These are phyloP conservation scores for Xylaria nigripes DNA, from an alignment of 495 filamentous ascomycete genomes.

Conservation along the genomic window DNA sequence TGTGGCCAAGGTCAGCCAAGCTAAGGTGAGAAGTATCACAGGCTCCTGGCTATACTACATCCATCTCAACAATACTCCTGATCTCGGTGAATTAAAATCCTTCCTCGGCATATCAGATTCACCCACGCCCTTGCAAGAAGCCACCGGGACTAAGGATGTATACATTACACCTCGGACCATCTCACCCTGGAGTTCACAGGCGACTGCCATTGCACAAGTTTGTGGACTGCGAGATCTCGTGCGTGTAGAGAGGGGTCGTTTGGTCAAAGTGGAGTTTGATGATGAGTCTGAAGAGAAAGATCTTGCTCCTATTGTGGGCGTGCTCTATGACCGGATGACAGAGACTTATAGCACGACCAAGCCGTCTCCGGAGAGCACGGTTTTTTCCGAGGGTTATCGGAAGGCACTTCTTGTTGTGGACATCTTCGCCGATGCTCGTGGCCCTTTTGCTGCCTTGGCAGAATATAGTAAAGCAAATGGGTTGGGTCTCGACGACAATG, in stretches of 20 bases:
- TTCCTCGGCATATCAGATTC: constrained; percentile 29
- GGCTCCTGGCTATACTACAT: constrained; percentile 47
- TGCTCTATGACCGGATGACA: constrained; percentile 90
- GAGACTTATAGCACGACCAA: constrained; percentile 57
- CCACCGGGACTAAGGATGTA: constrained; percentile 26
- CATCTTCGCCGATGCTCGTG: constrained; percentile 51
- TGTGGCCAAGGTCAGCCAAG: constrained; percentile 37
- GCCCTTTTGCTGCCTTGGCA: constrained; percentile 63
- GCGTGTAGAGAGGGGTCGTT: constrained; percentile 79
- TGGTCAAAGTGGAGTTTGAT: constrained; percentile 56
- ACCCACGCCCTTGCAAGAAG: constrained; percentile 26
- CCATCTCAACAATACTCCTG: constrained; percentile 25
- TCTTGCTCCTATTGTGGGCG: constrained; percentile 53
- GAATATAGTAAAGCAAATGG: constrained; percentile 76
- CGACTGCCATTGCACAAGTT: constrained; percentile 87
- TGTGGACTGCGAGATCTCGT: constrained; percentile 68
- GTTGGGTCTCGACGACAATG: constrained; percentile 75
- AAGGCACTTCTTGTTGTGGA: constrained; percentile 63
- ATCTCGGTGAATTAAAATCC: constrained; percentile 19
- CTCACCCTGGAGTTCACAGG: constrained; percentile 95
- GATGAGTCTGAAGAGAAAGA: constrained; percentile 38
- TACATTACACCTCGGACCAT: constrained; percentile 82
- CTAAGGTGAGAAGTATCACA: constrained; percentile 33
- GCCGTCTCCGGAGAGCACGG: constrained; percentile 61
- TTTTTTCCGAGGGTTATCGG: constrained; percentile 66